Conservation (phyloP, 179 eudicot genomes). For the Gypsophila paniculata region DNA sequence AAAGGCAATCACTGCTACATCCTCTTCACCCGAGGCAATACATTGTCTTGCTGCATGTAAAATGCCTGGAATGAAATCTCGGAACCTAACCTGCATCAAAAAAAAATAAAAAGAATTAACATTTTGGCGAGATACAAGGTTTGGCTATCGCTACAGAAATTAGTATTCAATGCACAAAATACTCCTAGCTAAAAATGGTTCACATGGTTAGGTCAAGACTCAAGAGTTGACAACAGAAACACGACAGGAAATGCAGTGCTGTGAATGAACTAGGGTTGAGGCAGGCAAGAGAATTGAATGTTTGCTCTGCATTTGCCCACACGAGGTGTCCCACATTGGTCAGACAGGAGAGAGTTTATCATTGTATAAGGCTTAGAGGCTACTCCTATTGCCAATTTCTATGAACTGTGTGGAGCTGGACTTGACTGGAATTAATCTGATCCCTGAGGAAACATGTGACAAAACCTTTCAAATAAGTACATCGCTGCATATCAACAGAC, state of each 20-base stretch:
- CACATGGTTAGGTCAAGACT: not conserved
- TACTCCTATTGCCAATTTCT: not conserved
- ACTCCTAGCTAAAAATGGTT: not conserved
- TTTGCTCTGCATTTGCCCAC: too few species aligned
- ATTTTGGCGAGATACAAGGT: not conserved
- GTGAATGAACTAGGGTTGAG: not conserved
- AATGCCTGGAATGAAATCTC: slow-evolving; percentile 93
- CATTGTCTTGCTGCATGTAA: slow-evolving; percentile 90
- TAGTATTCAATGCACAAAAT: not conserved
- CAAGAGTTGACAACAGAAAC: not conserved
- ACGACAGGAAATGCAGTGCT: not conserved
- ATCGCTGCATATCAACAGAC: not conserved
- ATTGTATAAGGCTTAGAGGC: too few species aligned
- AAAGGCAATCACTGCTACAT: slow-evolving; percentile 88
- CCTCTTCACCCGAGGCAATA: slow-evolving; percentile 93
- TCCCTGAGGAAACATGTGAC: not conserved
- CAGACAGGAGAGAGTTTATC: too few species aligned
- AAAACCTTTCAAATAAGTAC: not conserved
- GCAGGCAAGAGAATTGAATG: not conserved
- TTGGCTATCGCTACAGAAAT: not conserved
- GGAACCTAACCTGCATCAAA: slow-evolving; percentile 60
- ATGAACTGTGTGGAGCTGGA: not conserved
- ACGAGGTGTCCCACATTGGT: too few species aligned
- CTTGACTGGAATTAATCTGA: not conserved
- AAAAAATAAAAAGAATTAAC: slow-evolving; percentile 5